Conservation (phyloP, 1,284 basidiomycete genomes). For the Puccinia hordei region DNA sequence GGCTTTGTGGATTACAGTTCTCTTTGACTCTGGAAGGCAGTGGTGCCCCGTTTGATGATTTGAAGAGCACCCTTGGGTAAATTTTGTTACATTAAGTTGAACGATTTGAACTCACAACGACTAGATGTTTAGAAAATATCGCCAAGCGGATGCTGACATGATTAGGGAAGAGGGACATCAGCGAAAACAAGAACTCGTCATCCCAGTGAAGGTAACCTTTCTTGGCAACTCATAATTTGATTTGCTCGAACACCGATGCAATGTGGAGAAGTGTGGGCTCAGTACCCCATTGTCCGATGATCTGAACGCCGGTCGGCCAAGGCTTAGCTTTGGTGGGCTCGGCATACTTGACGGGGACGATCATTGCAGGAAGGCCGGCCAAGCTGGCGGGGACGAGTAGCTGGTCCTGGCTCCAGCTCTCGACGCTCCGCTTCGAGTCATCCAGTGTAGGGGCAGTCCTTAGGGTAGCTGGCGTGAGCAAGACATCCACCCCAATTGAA, state of each 20-base stretch:
- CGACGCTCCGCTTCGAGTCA: neutral
- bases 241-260: slow-evolving; percentile 6
- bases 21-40: too few species aligned
- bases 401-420: slow-evolving; percentile 57
- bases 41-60: too few species aligned
- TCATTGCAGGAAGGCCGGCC: slow-evolving; percentile 57
- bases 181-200: too few species aligned
- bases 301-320: slow-evolving; percentile 27
- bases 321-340: neutral
- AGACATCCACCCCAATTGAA: neutral
- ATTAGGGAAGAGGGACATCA: too few species aligned
- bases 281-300: slow-evolving; percentile 40
- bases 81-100: too few species aligned
- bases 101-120: too few species aligned
- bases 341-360: slow-evolving; percentile 52
- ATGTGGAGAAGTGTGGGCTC: slow-evolving; percentile 8
- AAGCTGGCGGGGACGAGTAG: slow-evolving; percentile 58
- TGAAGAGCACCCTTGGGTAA: too few species aligned
- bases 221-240: too few species aligned
- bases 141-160: too few species aligned
- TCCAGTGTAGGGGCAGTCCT: neutral
- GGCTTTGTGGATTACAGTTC: too few species aligned
- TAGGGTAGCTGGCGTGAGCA: slow-evolving; percentile 24
- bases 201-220: too few species aligned
- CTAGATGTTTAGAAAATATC: too few species aligned